phyloP scores from a whole-genome alignment of 768 basidiomycete genomes.

The Scleroderma citrinum region DNA sequence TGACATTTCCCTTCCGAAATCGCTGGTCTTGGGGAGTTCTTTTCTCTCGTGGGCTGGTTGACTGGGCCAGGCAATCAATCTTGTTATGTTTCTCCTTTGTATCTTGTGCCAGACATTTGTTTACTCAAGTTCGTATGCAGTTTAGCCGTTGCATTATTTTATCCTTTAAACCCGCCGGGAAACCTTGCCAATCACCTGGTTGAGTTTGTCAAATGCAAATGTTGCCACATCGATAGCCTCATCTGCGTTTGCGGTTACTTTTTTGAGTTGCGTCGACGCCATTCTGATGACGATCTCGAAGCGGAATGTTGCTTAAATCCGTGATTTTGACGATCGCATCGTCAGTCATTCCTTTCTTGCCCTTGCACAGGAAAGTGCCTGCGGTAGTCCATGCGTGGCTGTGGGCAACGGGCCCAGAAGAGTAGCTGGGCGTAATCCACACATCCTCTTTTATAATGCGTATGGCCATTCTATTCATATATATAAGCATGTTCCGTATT shows the following conservation, averaged over 20 bases:
- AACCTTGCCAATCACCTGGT: background rate
- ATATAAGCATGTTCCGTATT: conserved; percentile 2
- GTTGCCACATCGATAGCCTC: background rate
- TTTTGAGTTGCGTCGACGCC: too few relatives aligned
- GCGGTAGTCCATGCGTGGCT: too few relatives aligned
- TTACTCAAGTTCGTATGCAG: background rate
- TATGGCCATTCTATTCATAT: background rate
- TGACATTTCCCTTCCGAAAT: background rate
- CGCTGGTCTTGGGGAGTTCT: background rate
- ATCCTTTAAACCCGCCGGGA: background rate
- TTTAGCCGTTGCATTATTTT: background rate
- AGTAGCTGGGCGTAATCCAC: too few relatives aligned
- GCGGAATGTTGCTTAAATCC: too few relatives aligned
- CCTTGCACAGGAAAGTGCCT: background rate
- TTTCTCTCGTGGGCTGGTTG: background rate
- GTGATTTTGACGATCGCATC: background rate
- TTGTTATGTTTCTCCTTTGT: background rate
- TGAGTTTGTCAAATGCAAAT: background rate
- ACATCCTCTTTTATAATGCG: too few relatives aligned
- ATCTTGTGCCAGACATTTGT: background rate
- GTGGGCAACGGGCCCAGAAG: too few relatives aligned
- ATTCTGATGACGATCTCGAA: too few relatives aligned
- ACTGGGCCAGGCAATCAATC: background rate
- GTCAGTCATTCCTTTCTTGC: background rate
- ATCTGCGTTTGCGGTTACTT: too few relatives aligned